Conservation (phyloP, 257 asterid genomes). For the Eustoma russellianum region DNA sequence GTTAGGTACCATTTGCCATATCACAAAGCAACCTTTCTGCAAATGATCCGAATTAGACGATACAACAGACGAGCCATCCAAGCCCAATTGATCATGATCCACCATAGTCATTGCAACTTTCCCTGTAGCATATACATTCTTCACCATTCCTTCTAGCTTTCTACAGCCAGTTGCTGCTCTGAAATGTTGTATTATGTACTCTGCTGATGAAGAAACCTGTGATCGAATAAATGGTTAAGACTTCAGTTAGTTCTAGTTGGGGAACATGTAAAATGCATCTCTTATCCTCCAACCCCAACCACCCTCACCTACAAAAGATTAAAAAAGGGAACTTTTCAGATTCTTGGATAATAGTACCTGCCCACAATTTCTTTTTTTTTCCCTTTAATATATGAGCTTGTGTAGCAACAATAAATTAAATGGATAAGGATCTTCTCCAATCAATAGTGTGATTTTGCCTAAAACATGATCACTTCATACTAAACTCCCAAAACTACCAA, state of each 20-base stretch:
- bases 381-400: neutral
- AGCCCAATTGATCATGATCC: constrained; percentile 43
- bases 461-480: no score
- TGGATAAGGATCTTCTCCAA: neutral
- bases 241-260: neutral
- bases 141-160: constrained; percentile 45
- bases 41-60: constrained; percentile 10
- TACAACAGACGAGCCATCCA: constrained; percentile 10
- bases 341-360: constrained; percentile 7
- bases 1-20: constrained; percentile 82
- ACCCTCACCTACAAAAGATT: no score
- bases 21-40: constrained; percentile 70
- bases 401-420: no score
- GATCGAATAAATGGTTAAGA: no score
- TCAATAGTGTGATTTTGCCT: no score
- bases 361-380: neutral
- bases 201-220: constrained; percentile 69
- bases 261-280: neutral
- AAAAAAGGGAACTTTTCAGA: constrained; percentile 13
- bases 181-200: constrained; percentile 78
- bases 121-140: constrained; percentile 66
- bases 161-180: constrained; percentile 74
- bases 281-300: neutral
- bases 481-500: no score
- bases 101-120: constrained; percentile 60